These are phyloP conservation scores for Prosopis cineraria DNA, from an alignment of 306 rosid species.

Conservation along the genomic window DNA sequence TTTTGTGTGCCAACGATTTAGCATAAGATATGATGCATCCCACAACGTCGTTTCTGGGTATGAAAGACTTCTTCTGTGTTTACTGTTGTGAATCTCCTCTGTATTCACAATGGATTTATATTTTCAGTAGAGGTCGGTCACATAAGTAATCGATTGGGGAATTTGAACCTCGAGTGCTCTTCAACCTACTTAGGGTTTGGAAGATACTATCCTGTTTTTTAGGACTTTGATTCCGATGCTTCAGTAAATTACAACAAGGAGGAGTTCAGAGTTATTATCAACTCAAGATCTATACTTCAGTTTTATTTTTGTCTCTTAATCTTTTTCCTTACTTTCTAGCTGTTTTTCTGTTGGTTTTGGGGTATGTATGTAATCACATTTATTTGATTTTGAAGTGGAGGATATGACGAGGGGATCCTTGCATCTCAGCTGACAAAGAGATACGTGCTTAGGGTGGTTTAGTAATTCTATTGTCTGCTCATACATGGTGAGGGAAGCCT, in stretches of 20 bases:
- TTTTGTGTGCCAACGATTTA: slow-evolving; percentile 22
- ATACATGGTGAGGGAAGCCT: slow-evolving; percentile 41
- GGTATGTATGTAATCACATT: not conserved
- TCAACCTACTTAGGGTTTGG: slow-evolving; percentile 50
- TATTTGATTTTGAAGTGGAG: slow-evolving; percentile 2
- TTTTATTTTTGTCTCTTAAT: not conserved
- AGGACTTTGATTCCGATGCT: slow-evolving; percentile 1
- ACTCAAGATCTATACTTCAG: not conserved
- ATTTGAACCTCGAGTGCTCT: slow-evolving; percentile 11
- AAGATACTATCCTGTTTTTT: slow-evolving; percentile 5
- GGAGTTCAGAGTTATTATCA: not conserved
- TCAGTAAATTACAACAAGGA: not conserved
- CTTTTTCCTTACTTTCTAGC: not conserved
- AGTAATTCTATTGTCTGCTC: slow-evolving; percentile 29
- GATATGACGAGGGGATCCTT: not conserved
- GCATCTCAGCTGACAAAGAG: not conserved
- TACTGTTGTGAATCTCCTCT: not conserved
- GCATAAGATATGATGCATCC: slow-evolving; percentile 24
- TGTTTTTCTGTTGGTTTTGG: not conserved
- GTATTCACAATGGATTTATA: slow-evolving; percentile 17
- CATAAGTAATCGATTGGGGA: not conserved
- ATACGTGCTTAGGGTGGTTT: not conserved
- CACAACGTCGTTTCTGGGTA: slow-evolving; percentile 19
- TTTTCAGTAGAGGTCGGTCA: slow-evolving; percentile 33
- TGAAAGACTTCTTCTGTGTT: slow-evolving; percentile 16